Conservation (phyloP, 2,329 filamentous ascomycete genomes). For the Periconia macrospinosa region DNA sequence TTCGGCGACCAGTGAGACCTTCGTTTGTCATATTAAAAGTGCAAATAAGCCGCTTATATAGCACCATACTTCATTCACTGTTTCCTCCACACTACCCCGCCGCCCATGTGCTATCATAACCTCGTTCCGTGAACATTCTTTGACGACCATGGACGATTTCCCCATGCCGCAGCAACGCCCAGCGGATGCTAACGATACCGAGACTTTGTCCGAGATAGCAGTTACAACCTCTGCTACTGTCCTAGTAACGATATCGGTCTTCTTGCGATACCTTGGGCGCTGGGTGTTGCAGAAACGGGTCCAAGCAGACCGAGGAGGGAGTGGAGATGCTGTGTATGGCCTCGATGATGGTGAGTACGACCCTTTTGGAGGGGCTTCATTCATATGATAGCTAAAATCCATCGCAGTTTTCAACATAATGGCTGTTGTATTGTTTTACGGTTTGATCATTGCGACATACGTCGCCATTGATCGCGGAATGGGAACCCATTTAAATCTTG, state of each 20-base stretch:
- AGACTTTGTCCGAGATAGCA: slow-evolving; percentile 7
- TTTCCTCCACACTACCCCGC: background rate
- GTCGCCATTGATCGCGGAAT: slow-evolving; percentile 29
- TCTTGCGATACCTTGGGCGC: slow-evolving; percentile 18
- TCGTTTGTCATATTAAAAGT: background rate
- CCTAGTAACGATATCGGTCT: slow-evolving; percentile 9
- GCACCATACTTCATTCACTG: background rate
- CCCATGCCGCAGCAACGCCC: slow-evolving; percentile 2
- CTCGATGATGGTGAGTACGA: slow-evolving; percentile 18
- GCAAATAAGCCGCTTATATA: too few species aligned
- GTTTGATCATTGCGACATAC: slow-evolving; percentile 14
- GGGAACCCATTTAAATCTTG: slow-evolving; percentile 31
- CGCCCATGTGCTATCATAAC: background rate
- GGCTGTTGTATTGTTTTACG: slow-evolving; percentile 20
- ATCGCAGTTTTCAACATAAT: slow-evolving; percentile 19
- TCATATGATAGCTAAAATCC: background rate
- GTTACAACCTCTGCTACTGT: slow-evolving; percentile 9
- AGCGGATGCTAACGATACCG: slow-evolving; percentile 11
- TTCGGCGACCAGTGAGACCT: background rate
- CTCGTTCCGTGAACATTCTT: too few species aligned
- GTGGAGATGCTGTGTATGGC: slow-evolving; percentile 9
- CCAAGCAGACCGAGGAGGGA: slow-evolving; percentile 2
- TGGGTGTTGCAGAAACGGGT: slow-evolving; percentile 14
- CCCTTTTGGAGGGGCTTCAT: background rate
- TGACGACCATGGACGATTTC: too few species aligned